These are phyloP conservation scores for Wickerhamiella vanderwaltii DNA, from an alignment of 805 yeast species.

Conservation along the genomic window DNA sequence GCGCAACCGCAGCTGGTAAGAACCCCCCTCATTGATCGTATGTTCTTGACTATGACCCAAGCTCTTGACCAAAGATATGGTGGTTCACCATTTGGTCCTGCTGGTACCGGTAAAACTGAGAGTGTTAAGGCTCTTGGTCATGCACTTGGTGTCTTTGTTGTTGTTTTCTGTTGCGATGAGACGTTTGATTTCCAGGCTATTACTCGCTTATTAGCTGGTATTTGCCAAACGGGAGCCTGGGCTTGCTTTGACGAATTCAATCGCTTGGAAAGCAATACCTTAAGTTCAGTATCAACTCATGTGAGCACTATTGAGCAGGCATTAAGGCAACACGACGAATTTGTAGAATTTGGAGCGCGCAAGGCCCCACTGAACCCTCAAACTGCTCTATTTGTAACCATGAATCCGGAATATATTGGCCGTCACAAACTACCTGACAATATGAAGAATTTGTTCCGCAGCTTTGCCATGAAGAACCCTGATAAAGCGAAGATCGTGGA, in stretches of 20 bases:
- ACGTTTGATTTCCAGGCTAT: slow-evolving; percentile 71
- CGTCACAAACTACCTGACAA: slow-evolving; percentile 77
- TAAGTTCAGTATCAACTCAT: slow-evolving; percentile 78
- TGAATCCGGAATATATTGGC: slow-evolving; percentile 84
- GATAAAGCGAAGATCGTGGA: slow-evolving; percentile 58
- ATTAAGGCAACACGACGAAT: slow-evolving; percentile 21
- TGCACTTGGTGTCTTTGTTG: slow-evolving; percentile 63
- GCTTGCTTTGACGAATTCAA: slow-evolving; percentile 95
- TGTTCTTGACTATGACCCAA: slow-evolving; percentile 58
- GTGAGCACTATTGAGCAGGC: slow-evolving; percentile 59
- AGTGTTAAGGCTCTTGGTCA: slow-evolving; percentile 74
- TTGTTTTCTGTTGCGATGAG: slow-evolving; percentile 88
- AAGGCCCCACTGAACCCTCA: slow-evolving; percentile 17
- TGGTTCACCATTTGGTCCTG: slow-evolving; percentile 91
- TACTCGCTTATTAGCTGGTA: slow-evolving; percentile 63
- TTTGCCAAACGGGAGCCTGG: slow-evolving; percentile 80
- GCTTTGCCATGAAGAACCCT: slow-evolving; percentile 61
- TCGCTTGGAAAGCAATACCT: slow-evolving; percentile 52
- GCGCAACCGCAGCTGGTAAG: slow-evolving; percentile 57
- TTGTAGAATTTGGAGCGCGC: slow-evolving; percentile 22
- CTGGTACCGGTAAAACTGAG: slow-evolving; percentile 96
- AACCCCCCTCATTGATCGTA: slow-evolving; percentile 57
- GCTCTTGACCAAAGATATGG: slow-evolving; percentile 66
- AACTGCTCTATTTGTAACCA: slow-evolving; percentile 69
- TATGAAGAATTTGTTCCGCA: slow-evolving; percentile 62